phyloP scores from a whole-genome alignment of 805 yeast genomes.

The Starmera caribaea region DNA sequence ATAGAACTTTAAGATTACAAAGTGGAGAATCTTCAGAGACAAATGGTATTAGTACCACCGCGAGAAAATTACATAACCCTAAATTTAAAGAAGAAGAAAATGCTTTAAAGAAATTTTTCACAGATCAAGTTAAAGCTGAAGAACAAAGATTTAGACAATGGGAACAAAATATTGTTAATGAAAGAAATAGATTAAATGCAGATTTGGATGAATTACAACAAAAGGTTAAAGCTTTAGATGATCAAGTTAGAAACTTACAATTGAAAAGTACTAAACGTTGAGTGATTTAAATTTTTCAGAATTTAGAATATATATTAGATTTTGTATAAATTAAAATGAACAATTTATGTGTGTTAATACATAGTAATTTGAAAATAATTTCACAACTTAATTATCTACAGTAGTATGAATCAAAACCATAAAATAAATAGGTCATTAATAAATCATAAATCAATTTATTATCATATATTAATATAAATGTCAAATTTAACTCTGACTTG shows the following conservation, averaged over 20 bases:
- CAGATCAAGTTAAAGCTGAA: conserved; percentile 94
- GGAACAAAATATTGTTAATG: conserved; percentile 94
- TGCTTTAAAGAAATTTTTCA: conserved; percentile 84
- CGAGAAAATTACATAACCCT: conserved; percentile 63
- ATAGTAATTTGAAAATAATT: no score
- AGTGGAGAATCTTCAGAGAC: conserved; percentile 26
- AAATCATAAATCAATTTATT: no score
- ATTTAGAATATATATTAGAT: no score
- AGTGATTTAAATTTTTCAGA: conserved; percentile 1
- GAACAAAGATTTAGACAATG: conserved; percentile 97
- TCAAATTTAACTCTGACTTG: no score
- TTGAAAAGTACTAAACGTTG: conserved; percentile 34
- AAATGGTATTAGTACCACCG: conserved; percentile 30
- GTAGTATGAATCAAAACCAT: no score
- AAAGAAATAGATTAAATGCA: conserved; percentile 86
- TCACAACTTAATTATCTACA: no score
- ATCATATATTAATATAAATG: no score
- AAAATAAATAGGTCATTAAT: no score
- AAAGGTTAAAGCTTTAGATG: conserved; percentile 65
- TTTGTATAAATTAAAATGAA: no score
- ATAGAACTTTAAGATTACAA: conserved; percentile 64
- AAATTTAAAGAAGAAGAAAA: conserved; percentile 95
- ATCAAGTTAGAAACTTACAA: conserved; percentile 58
- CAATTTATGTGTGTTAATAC: no score
- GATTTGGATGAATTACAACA: conserved; percentile 86